phyloP scores from a whole-genome alignment of 257 asterid genomes.

The Nicotiana otophora region DNA sequence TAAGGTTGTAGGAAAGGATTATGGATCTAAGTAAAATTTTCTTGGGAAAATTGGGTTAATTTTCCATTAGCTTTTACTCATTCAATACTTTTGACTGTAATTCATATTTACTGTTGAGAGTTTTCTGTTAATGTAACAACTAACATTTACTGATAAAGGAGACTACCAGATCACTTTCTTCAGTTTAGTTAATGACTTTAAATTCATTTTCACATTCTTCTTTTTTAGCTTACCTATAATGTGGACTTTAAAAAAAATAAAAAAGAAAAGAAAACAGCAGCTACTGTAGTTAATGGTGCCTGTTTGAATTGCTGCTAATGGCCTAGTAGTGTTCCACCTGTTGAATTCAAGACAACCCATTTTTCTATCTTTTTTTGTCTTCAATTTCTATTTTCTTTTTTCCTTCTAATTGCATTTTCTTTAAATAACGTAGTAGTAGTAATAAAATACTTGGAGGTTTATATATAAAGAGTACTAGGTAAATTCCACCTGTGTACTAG shows the following conservation, averaged over 20 bases:
- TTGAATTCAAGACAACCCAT: background rate
- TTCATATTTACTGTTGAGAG: background rate
- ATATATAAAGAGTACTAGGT: background rate
- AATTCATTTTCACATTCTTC: background rate
- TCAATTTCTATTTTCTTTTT: background rate
- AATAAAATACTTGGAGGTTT: background rate
- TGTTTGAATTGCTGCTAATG: constrained; percentile 7
- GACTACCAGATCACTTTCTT: background rate
- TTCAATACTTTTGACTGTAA: constrained; percentile 8
- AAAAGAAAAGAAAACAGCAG: background rate
- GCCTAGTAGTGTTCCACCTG: background rate
- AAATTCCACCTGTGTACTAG: background rate
- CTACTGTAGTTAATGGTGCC: constrained; percentile 1
- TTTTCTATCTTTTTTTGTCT: background rate
- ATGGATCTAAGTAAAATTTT: background rate
- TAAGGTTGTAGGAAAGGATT: background rate
- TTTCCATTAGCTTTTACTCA: constrained; percentile 1
- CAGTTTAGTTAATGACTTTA: background rate
- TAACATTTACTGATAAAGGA: background rate
- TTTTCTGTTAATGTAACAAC: constrained; percentile 1
- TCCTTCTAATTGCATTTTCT: background rate
- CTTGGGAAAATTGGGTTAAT: background rate
- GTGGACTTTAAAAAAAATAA: background rate
- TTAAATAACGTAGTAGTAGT: background rate
- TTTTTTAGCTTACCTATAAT: background rate